Evolutionary conservation across 768 basidiomycete genomes (phyloP), one percentile per base, ranked within the genome.

Genomic region (Boletellus emodensis): DNA sequence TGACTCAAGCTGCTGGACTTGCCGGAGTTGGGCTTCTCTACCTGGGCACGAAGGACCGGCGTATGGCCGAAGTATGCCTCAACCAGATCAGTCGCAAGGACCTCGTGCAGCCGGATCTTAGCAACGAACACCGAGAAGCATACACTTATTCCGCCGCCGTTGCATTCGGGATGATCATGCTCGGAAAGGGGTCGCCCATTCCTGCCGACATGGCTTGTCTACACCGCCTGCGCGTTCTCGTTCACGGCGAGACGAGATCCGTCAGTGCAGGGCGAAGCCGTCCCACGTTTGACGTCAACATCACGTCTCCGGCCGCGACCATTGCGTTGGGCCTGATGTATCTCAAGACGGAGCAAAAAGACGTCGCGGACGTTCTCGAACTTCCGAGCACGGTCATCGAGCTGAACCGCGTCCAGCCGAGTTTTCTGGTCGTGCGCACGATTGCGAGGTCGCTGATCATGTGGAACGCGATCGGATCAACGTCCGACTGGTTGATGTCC

Each of bases 161-260:
- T 28, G 86, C 90, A 1, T 96, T 96, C 62, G 96, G 96, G 5
- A 89, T 96, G 83, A 87, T 95, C 68, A 95, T 97, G 87, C 79
- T 98, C 14, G 94, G 91, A 6, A 85, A 84, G 58, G 94, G 96
- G 2, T 76, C 82, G 0, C 75, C 77, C 8, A 83, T 86, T 32
- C 87, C 88, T 2, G 90, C 90, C 1, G 94, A 96, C 56, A 68
- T 84, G 50, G 73, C 76, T 11, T 72, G 90, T 42, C 69, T 94
- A 15, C 76, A 79, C 30, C 81, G 84, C 24, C 69, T 97, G 40
- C 83, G 81, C 35, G 66, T 81, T n/a, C 76, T 93, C 32, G 78
- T 95, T 41, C 86, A 89, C 47, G 90, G 93, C 10, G 82, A 89
- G 61, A 71, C 76, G 6, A 75, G 76, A 41, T 65, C 73, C 10